Base-by-base conservation (phyloP, 2,329 filamentous ascomycete genomes). In the Coniochaeta hoffmannii region DNA sequence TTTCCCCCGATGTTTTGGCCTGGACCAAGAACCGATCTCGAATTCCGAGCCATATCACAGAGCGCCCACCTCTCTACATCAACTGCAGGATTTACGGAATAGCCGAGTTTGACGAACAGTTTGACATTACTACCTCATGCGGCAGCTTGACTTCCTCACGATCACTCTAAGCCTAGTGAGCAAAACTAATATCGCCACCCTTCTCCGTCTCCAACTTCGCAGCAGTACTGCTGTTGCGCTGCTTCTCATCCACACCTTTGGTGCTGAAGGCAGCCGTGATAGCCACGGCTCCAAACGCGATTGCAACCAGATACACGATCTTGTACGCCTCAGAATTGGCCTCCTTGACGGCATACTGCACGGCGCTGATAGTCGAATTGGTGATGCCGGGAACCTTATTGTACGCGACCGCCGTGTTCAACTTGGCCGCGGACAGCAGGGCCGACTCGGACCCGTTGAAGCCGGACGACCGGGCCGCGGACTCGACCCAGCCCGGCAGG, bases 241-340 rank as follows among this genome's bases (percentile, higher is more conserved):
- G 60, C 61, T 55, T 59, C 58, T 38, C 51, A 36, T 53, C 51
- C 51, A 53, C 51, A 3, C 51, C 51, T 24, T 53, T 53, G 12
- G 51, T 53, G 2, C 17, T 69, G 49, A 62, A 60, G 22, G 66
- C 59, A 7, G 69, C 66, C 31, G 64, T 62, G 12, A 64, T 69
- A 2, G 69, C 69, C 7, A 64, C 62, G 28, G 58, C 63, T 0
- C 69, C 68, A 56, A 72, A 71, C 1, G 65, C 68, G 56, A 72
- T 68, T 1, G 69, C 69, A 3, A 68, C 64, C 17, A 70, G 58
- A 57, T 70, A 72, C 8, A 70, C 68, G 4, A 69, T 60, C 31
- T 55, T 49, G 53, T 57, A 59, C 1, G 55, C 55, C 22, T 55
- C 44, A 24, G 62, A 64, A 52, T 70, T 69, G 8, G 65, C 65